phyloP scores from a whole-genome alignment of 1,284 basidiomycete species.

The Afroboletus lepidellus region DNA sequence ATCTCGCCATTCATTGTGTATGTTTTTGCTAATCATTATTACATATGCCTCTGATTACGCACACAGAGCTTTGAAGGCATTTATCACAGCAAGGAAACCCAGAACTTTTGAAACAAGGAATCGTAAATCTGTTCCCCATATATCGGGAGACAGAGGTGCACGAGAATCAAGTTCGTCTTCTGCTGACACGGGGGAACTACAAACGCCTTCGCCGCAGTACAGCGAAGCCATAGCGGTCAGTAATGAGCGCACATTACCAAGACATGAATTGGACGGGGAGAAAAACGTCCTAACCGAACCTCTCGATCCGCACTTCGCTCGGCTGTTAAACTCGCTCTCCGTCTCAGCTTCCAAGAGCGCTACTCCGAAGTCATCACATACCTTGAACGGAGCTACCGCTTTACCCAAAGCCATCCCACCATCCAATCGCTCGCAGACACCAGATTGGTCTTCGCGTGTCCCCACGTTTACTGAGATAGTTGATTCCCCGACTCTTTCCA shows the following conservation, averaged over 20 bases:
- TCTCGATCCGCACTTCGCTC: slow-evolving; percentile 70
- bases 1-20: slow-evolving; percentile 94
- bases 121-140: slow-evolving; percentile 31
- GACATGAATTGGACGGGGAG: slow-evolving; percentile 27
- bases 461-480: slow-evolving; percentile 22
- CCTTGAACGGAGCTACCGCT: slow-evolving; percentile 2
- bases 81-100: slow-evolving; percentile 56
- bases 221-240: slow-evolving; percentile 35
- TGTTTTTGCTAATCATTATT: slow-evolving; percentile 31
- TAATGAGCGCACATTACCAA: slow-evolving; percentile 18
- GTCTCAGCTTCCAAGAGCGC: slow-evolving; percentile 50
- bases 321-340: slow-evolving; percentile 60
- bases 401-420: slow-evolving; percentile 10
- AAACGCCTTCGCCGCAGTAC: slow-evolving; percentile 62
- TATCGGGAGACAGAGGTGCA: slow-evolving; percentile 30
- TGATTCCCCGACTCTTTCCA: slow-evolving; percentile 8
- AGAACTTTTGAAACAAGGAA: slow-evolving; percentile 32
- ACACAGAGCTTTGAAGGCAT: slow-evolving; percentile 61
- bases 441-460: slow-evolving; percentile 36
- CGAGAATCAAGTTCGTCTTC: slow-evolving; percentile 68
- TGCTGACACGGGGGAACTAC: slow-evolving; percentile 56
- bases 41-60: slow-evolving; percentile 11
- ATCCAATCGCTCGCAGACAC: slow-evolving; percentile 20
- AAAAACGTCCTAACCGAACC: slow-evolving; percentile 25
- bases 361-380: slow-evolving; percentile 8